Percentiles rank a stretch among this genome's conserved stretches.
These are phyloP conservation scores for Stephanocyclus meneghinianus DNA, from an alignment of 352 stramenopile genomes.

Conservation along the genomic window DNA sequence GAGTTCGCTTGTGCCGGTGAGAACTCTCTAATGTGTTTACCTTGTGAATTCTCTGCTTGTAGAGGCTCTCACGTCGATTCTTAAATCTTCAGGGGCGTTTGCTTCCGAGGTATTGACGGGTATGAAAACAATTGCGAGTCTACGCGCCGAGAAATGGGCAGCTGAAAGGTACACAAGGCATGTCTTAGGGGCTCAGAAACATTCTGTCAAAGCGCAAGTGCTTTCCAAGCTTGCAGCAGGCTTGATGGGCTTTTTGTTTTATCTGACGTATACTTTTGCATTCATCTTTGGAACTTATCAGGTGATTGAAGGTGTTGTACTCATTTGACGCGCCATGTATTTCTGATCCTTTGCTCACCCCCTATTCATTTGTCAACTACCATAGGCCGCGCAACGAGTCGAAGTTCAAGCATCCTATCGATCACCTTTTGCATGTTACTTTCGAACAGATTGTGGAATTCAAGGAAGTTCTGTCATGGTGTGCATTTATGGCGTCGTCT, in stretches of 20 bases:
- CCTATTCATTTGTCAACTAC: not conserved
- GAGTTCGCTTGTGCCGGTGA: constrained; percentile 24
- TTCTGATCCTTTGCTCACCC: not conserved
- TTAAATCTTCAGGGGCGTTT: constrained; percentile 33
- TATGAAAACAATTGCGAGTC: constrained; percentile 47
- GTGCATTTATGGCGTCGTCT: constrained; percentile 57
- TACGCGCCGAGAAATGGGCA: constrained; percentile 33
- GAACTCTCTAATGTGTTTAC: not conserved
- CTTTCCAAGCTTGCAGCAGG: constrained; percentile 28
- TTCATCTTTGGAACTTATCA: constrained; percentile 55
- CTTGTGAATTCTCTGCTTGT: too few relatives aligned
- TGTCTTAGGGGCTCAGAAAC: constrained; percentile 28
- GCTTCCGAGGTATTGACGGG: constrained; percentile 46
- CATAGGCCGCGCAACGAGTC: constrained; percentile 19
- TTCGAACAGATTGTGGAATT: constrained; percentile 41
- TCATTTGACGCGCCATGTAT: not conserved
- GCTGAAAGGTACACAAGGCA: constrained; percentile 17
- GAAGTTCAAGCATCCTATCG: constrained; percentile 17
- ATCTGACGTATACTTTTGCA: constrained; percentile 47
- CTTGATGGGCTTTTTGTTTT: constrained; percentile 53
- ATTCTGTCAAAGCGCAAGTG: constrained; percentile 28
- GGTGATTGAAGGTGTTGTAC: not conserved
- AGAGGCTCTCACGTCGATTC: not conserved
- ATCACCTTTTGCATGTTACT: constrained; percentile 40
- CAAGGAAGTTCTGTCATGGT: constrained; percentile 45